A percentile compares a stretch with the other conserved stretches of the same genome.
These are phyloP conservation scores for Hypoxylon sp. DNA, from an alignment of 2,329 filamentous ascomycete genomes.

Conservation along the genomic window DNA sequence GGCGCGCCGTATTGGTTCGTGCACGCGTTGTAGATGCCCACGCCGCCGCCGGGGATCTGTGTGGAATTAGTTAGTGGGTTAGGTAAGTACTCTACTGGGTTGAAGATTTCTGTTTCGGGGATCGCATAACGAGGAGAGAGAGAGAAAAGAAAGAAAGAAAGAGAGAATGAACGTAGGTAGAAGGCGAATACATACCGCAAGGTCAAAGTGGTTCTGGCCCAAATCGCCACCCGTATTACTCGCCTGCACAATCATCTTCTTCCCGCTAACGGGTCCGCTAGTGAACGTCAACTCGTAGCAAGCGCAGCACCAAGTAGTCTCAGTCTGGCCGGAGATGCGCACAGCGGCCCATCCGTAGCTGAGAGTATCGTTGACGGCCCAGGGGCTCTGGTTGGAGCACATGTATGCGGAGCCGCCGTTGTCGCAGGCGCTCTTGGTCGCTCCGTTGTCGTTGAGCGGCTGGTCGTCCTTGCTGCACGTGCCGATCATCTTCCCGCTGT, in stretches of 20 bases:
- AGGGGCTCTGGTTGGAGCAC: slow-evolving; percentile 74
- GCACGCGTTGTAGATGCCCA: slow-evolving; percentile 67
- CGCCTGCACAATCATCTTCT: slow-evolving; percentile 73
- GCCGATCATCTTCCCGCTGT: slow-evolving; percentile 65
- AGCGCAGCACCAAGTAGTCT: slow-evolving; percentile 75
- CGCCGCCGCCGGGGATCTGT: slow-evolving; percentile 67
- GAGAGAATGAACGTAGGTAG: not conserved
- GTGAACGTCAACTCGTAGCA: slow-evolving; percentile 75
- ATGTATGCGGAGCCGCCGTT: slow-evolving; percentile 70
- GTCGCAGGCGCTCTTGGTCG: slow-evolving; percentile 66
- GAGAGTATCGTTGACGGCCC: slow-evolving; percentile 70
- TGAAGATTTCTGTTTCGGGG: not conserved
- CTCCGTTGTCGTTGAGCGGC: slow-evolving; percentile 64
- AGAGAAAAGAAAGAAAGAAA: not conserved
- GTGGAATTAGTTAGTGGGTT: slow-evolving; percentile 9
- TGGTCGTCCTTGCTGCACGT: slow-evolving; percentile 70
- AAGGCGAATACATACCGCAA: slow-evolving; percentile 56
- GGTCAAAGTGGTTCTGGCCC: slow-evolving; percentile 69
- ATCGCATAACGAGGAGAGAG: not conserved
- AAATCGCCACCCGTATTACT: slow-evolving; percentile 72
- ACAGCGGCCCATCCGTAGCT: slow-evolving; percentile 77
- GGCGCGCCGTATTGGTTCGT: slow-evolving; percentile 62
- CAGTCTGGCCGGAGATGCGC: slow-evolving; percentile 67
- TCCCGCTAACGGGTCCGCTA: slow-evolving; percentile 66
- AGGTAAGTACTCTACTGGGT: not conserved